Evolutionary conservation across 495 filamentous ascomycete genomes (phyloP), one percentile per base, ranked within the genome.

Genomic region (Aspergillus sclerotioniger): DNA sequence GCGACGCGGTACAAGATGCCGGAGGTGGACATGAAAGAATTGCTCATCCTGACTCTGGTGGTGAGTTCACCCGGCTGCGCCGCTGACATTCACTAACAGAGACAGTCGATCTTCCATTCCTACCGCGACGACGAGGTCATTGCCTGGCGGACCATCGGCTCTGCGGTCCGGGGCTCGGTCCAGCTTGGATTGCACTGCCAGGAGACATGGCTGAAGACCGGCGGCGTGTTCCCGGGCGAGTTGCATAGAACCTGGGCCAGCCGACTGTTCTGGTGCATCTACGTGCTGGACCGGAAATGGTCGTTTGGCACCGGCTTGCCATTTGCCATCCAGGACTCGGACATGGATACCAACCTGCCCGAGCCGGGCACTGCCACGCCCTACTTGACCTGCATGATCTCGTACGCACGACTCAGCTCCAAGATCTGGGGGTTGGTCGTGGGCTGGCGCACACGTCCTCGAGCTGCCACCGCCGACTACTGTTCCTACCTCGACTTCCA

Each of bases 191-290:
- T 95, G 12, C 90, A 95, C 67, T 76, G 89, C 15, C 80, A 85
- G 54, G 88, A 91, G 46, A 89, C 84, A 1, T 81, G 91, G 71
- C 76, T 82, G 20, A 84, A 77, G 46, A 83, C 86, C 9, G 73
- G 73, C 9, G 75, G 73, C 19, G 70, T 76, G 39, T 77, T 81
- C 54, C 77, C 84, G 6, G 83, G 84, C 46, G 81, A 87, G 41
- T 61, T 78, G 17, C 85, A 88, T 41, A 81, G 85, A 28, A 76
- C 74, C 13, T 80, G 80, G 62, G 88, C 85, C 0, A 79, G 87
- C 31, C 80, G 85, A 33, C 80, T 88, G 0, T 95, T 92, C 67
- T 95, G 90, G 90, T 83, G 87, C n/a, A 82, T 89, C 20, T 92
- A 91, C 58, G 85, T 90, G 2, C 78, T 95, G 21, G 90, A 95